Percentiles rank a stretch among this genome's conserved stretches.
These are phyloP conservation scores for Dryas alaskensis DNA, from an alignment of 306 rosid genomes.

Conservation along the genomic window DNA sequence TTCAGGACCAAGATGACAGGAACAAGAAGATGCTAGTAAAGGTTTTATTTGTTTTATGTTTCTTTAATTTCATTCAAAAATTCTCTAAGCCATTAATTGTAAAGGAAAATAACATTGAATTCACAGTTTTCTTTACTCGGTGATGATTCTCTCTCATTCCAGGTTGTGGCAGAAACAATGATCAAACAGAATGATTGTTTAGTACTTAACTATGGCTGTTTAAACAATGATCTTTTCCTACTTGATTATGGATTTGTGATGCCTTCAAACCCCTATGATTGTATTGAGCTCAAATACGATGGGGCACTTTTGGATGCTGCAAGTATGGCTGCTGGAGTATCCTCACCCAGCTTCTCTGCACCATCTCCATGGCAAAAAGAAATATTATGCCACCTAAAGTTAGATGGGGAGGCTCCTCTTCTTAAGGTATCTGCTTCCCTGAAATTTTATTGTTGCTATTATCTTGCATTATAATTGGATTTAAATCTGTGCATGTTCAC, in stretches of 20 bases:
- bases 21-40: constrained; percentile 58
- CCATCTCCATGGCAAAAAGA: constrained; percentile 78
- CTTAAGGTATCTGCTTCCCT: constrained; percentile 61
- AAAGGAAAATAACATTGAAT: background rate
- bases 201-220: constrained; percentile 70
- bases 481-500: background rate
- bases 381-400: constrained; percentile 61
- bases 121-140: constrained; percentile 10
- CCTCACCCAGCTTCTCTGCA: constrained; percentile 64
- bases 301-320: constrained; percentile 90
- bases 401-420: constrained; percentile 68
- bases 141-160: constrained; percentile 31
- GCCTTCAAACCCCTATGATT: constrained; percentile 73
- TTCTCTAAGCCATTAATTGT: background rate
- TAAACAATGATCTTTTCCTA: constrained; percentile 77
- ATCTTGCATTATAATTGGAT: background rate
- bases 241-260: constrained; percentile 91
- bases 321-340: constrained; percentile 81
- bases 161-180: constrained; percentile 82
- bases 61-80: background rate
- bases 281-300: constrained; percentile 80
- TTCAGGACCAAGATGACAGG: constrained; percentile 66
- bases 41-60: constrained; percentile 34
- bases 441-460: background rate
- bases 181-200: constrained; percentile 62